phyloP scores from a whole-genome alignment of 345 rosid species.

The Dimocarpus longan region DNA sequence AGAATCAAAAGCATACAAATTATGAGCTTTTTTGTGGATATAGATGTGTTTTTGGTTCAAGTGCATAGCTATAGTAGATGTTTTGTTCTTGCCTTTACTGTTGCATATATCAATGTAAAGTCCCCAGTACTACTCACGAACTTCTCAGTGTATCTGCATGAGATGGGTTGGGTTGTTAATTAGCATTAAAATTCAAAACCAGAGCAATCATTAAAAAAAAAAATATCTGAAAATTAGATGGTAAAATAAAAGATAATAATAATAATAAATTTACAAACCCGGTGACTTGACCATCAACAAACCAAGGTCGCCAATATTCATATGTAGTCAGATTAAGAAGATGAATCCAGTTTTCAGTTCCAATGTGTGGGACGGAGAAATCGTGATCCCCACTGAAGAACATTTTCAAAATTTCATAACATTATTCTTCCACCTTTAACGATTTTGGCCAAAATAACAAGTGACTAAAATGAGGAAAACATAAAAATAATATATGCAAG shows the following conservation, averaged over 20 bases:
- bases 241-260: no score
- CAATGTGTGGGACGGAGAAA: conserved; percentile 31
- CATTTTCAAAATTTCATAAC: not conserved
- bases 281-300: conserved; percentile 34
- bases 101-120: conserved; percentile 25
- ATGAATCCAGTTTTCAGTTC: conserved; percentile 32
- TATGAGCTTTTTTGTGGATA: not conserved
- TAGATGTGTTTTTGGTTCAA: no score
- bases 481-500: no score
- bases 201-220: no score
- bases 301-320: conserved; percentile 33
- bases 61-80: not conserved
- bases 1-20: not conserved
- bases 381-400: conserved; percentile 39
- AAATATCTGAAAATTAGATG: no score
- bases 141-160: conserved; percentile 32
- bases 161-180: not conserved
- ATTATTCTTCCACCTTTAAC: no score
- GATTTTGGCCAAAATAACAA: no score
- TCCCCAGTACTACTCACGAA: conserved; percentile 1
- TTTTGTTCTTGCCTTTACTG: conserved; percentile 27
- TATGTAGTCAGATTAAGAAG: conserved; percentile 23
- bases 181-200: not conserved
- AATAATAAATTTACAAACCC: conserved; percentile 21
- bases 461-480: no score